phyloP scores from a whole-genome alignment of 2,329 filamentous ascomycete genomes.

The Epichloe amarillans region DNA sequence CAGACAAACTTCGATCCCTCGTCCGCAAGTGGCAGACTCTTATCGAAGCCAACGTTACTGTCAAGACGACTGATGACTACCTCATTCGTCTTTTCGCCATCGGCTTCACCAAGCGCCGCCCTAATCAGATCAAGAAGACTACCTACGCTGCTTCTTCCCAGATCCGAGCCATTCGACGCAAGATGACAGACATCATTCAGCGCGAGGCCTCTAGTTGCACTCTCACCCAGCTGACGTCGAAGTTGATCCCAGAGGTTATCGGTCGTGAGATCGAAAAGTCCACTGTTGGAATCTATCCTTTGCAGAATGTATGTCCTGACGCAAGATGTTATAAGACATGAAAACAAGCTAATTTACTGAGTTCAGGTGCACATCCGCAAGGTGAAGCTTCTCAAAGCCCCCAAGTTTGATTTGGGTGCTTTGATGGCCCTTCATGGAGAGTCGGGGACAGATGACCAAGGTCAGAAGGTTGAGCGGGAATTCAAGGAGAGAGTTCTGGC shows the following conservation, averaged over 20 bases:
- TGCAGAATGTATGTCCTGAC: constrained; percentile 72
- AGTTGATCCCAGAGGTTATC: constrained; percentile 99
- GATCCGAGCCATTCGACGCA: constrained; percentile 95
- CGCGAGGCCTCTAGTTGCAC: constrained; percentile 92
- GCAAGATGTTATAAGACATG: neutral
- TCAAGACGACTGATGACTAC: constrained; percentile 99
- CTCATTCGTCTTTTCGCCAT: constrained; percentile 98
- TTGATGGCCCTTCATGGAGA: constrained; percentile 96
- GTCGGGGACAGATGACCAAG: constrained; percentile 88
- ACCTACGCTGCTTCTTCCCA: constrained; percentile 96
- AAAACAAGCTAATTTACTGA: neutral
- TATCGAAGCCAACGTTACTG: constrained; percentile 98
- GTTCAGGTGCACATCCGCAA: constrained; percentile 95
- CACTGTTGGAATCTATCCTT: constrained; percentile 97
- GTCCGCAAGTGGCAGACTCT: constrained; percentile 99
- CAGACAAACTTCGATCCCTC: constrained; percentile 97
- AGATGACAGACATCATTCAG: constrained; percentile 99
- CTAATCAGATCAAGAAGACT: constrained; percentile 99
- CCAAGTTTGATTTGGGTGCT: constrained; percentile 97
- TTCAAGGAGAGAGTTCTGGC: constrained; percentile 98
- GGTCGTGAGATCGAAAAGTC: constrained; percentile 99
- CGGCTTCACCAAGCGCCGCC: constrained; percentile 97
- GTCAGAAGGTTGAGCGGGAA: constrained; percentile 97
- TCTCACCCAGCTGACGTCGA: constrained; percentile 89
- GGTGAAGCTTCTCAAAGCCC: constrained; percentile 97